phyloP scores from a whole-genome alignment of 139 green algal species.

The Mychonastes homosphaera region DNA sequence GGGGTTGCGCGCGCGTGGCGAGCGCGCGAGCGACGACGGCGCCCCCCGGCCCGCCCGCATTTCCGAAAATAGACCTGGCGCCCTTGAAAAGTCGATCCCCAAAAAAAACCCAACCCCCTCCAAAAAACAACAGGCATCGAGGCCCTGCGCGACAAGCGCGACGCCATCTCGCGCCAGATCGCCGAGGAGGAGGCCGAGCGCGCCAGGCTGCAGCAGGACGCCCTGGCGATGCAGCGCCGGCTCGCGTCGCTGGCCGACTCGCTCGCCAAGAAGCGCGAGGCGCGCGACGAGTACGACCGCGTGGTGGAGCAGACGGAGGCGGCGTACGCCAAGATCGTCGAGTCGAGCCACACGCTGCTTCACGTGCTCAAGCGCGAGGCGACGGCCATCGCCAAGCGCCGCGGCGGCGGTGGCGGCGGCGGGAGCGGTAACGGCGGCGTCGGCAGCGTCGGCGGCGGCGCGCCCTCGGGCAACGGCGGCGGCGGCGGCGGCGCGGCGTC shows the following conservation, averaged over 20 bases:
- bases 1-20: too few relatives aligned
- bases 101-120: not conserved
- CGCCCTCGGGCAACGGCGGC: too few relatives aligned
- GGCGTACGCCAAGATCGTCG: conserved; percentile 57
- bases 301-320: conserved; percentile 52
- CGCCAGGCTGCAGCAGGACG: conserved; percentile 32
- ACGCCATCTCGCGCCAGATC: conserved; percentile 40
- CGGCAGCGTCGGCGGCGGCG: too few relatives aligned
- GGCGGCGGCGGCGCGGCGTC: too few relatives aligned
- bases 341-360: conserved; percentile 56
- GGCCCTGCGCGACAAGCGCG: conserved; percentile 55
- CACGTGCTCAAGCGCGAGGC: conserved; percentile 55
- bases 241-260: conserved; percentile 18
- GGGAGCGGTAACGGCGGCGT: too few relatives aligned
- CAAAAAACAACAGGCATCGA: conserved; percentile 47
- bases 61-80: not conserved
- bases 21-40: not conserved
- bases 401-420: too few relatives aligned
- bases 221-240: conserved; percentile 7
- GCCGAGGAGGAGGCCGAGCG: conserved; percentile 51
- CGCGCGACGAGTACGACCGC: not conserved
- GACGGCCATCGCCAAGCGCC: conserved; percentile 34
- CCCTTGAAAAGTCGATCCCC: not conserved
- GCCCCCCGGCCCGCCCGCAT: not conserved
- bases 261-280: conserved; percentile 24